Evolutionary conservation across 1,284 basidiomycete genomes (phyloP).

Genomic region (Sanghuangporus sanghuang): DNA sequence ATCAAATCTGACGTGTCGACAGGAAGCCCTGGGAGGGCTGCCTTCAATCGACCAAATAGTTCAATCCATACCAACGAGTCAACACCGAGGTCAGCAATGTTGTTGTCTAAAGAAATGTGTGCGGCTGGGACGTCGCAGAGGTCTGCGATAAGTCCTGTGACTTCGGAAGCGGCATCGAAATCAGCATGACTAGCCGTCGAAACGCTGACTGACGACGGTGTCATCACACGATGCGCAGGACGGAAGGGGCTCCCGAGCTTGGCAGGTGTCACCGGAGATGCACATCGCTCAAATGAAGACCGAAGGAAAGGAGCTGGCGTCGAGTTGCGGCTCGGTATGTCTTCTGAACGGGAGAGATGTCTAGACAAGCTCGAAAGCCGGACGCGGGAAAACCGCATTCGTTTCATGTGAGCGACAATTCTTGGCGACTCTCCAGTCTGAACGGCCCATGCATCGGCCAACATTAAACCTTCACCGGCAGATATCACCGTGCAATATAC

Average conservation of each 20-base stretch:
- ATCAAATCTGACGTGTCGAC: constrained; percentile 32
- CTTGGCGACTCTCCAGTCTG: constrained; percentile 27
- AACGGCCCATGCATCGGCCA: constrained; percentile 48
- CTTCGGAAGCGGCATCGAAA: constrained; percentile 15
- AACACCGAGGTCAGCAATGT: constrained; percentile 43
- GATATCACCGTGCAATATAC: constrained; percentile 48
- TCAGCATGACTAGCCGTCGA: constrained; percentile 13
- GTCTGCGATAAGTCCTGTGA: constrained; percentile 36
- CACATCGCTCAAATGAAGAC: background rate
- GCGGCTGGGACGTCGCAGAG: constrained; percentile 34
- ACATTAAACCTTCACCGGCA: constrained; percentile 36
- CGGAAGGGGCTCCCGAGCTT: constrained; percentile 10
- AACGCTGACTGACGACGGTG: constrained; percentile 8
- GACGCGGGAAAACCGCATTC: constrained; percentile 52
- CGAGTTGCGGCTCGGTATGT: background rate
- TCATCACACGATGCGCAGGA: constrained; percentile 1
- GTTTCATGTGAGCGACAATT: constrained; percentile 51
- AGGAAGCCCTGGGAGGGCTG: constrained; percentile 28
- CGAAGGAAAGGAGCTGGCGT: background rate
- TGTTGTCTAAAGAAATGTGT: constrained; percentile 29
- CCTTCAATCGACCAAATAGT: constrained; percentile 35
- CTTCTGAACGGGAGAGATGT: constrained; percentile 33
- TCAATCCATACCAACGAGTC: constrained; percentile 57
- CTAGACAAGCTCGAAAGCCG: constrained; percentile 42
- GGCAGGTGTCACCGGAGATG: constrained; percentile 9